Evolutionary conservation across 208 protist species (phyloP).

Genomic region (Crithidia expoeki): DNA sequence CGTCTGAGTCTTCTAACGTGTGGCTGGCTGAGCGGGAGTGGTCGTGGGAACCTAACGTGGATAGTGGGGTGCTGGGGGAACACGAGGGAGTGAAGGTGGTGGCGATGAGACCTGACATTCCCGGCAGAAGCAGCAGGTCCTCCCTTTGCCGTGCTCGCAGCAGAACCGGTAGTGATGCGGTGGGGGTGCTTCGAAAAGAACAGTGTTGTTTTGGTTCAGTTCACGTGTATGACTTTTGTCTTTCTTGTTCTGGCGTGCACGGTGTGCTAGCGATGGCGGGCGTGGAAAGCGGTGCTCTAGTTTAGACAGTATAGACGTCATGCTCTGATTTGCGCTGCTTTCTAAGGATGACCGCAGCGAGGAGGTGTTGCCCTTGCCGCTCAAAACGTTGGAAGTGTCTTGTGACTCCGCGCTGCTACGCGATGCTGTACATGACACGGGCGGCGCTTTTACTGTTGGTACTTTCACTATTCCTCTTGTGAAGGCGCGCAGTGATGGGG

Average conservation of each 20-base stretch:
- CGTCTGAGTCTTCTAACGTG: not conserved
- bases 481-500: not conserved
- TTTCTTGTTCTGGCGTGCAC: not conserved
- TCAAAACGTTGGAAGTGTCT: not conserved
- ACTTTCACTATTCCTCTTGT: too few species aligned
- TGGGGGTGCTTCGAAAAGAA: not conserved
- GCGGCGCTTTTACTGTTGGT: not conserved
- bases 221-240: not conserved
- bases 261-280: not conserved
- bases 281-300: conserved; percentile 7
- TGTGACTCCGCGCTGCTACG: not conserved
- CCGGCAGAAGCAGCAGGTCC: not conserved
- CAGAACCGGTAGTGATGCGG: not conserved
- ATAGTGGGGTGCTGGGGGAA: not conserved
- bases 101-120: not conserved
- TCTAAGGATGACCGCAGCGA: not conserved
- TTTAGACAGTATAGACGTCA: conserved; percentile 3
- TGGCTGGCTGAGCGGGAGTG: not conserved
- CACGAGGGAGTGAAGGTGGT: not conserved
- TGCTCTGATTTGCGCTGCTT: conserved; percentile 1
- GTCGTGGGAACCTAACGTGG: conserved; percentile 9
- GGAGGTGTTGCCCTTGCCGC: not conserved
- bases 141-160: not conserved
- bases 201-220: not conserved
- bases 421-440: not conserved